A percentile compares a stretch with the other conserved stretches of the same genome.
Conservation (phyloP, 2,329 filamentous ascomycete species). For the Exutisphaerella laricina region DNA sequence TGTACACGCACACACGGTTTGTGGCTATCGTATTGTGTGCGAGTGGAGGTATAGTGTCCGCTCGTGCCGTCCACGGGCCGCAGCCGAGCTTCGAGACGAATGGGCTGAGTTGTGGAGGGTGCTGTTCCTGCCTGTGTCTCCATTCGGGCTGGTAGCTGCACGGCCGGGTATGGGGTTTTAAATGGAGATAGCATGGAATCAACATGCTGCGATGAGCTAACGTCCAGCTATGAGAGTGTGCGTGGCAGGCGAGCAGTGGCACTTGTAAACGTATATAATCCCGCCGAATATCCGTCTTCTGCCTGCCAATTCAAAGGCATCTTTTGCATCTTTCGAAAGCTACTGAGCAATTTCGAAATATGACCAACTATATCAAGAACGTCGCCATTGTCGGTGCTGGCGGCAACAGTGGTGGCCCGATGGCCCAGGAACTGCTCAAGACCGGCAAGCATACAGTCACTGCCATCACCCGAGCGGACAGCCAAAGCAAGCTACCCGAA, state of each 20-base stretch:
- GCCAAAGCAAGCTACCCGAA: constrained; percentile 38
- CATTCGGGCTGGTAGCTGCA: background rate
- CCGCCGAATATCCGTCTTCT: too few species aligned
- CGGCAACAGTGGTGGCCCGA: constrained; percentile 38
- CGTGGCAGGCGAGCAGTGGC: background rate
- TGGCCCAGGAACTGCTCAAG: constrained; percentile 38
- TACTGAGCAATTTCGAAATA: background rate
- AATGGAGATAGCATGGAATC: background rate
- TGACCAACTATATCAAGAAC: constrained; percentile 31
- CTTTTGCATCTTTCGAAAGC: background rate
- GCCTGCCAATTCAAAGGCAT: background rate
- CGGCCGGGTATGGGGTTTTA: too few species aligned
- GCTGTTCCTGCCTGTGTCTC: background rate
- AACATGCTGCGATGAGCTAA: background rate
- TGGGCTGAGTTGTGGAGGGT: background rate
- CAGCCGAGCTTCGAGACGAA: background rate
- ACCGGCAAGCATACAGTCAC: constrained; percentile 47
- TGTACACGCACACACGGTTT: too few species aligned
- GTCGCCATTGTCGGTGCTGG: constrained; percentile 40
- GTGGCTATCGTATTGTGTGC: background rate
- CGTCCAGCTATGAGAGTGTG: background rate
- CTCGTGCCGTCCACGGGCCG: background rate
- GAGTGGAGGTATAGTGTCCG: background rate
- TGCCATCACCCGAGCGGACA: constrained; percentile 45
- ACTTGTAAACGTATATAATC: too few species aligned